Conservation (phyloP, 352 stramenopile species). For the Aphanomyces stellatus region DNA sequence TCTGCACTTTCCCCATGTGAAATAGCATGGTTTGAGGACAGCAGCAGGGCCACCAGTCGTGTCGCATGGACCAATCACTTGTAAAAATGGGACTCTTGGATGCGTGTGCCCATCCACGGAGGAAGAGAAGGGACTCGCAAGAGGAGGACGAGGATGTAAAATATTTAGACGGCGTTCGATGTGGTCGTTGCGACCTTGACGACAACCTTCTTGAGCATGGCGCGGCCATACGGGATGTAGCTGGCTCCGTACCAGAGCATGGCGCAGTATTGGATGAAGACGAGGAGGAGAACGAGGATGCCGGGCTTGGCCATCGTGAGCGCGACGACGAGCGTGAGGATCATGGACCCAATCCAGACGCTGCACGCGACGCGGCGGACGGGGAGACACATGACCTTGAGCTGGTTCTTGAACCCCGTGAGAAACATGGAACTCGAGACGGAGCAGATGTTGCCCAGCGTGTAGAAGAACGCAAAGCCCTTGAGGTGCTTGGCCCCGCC, state of each 20-base stretch:
- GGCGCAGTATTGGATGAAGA: conserved; percentile 67
- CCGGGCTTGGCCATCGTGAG: conserved; percentile 61
- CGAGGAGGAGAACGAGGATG: conserved; percentile 54
- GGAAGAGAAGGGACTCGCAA: too few relatives aligned
- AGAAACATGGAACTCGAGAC: conserved; percentile 77
- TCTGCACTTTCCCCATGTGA: too few relatives aligned
- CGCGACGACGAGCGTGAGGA: conserved; percentile 60
- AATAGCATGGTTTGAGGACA: too few relatives aligned
- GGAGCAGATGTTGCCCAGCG: conserved; percentile 64
- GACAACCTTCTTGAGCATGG: conserved; percentile 67
- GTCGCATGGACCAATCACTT: too few relatives aligned
- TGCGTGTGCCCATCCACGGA: too few relatives aligned
- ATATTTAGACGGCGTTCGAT: conserved; percentile 4
- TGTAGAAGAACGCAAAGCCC: conserved; percentile 84
- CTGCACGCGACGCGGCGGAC: conserved; percentile 69
- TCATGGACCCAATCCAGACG: conserved; percentile 72
- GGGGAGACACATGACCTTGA: conserved; percentile 80
- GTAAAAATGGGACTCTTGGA: too few relatives aligned
- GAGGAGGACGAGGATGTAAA: too few relatives aligned
- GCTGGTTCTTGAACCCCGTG: conserved; percentile 50
- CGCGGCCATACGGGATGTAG: conserved; percentile 70
- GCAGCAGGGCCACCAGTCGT: too few relatives aligned
- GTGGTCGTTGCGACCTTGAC: conserved; percentile 29
- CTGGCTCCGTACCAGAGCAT: conserved; percentile 82
- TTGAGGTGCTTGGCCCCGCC: conserved; percentile 69